A percentile compares a stretch with the other conserved stretches of the same genome.
Conservation (phyloP, 164 flowering plant species). For the grape (Vitis vinifera) region ASM3070453v1 NC_081814.1:25779501-25780000, state of each 20-base stretch:
- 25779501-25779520: neutral
- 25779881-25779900: neutral
- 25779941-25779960: too few relatives aligned
- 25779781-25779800: slow-evolving; percentile 99
- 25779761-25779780: slow-evolving; percentile 91
- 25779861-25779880: neutral
- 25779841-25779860: slow-evolving; percentile 4
- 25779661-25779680: slow-evolving; percentile 83
- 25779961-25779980: too few relatives aligned
- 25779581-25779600: neutral
- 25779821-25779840: slow-evolving; percentile 86
- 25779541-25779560: neutral
- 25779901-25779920: neutral
- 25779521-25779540: neutral
- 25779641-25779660: neutral
- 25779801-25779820: slow-evolving; percentile 81
- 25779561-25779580: neutral
- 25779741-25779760: slow-evolving; percentile 95
- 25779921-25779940: neutral
- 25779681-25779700: slow-evolving; percentile 80
- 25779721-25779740: slow-evolving; percentile 74
- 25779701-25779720: slow-evolving; percentile 79
- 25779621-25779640: neutral
- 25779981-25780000: too few relatives aligned
- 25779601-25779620: neutral